These are phyloP conservation scores for Mimosa bimucronata DNA, from an alignment of 306 rosid genomes.

Conservation along the genomic window DNA sequence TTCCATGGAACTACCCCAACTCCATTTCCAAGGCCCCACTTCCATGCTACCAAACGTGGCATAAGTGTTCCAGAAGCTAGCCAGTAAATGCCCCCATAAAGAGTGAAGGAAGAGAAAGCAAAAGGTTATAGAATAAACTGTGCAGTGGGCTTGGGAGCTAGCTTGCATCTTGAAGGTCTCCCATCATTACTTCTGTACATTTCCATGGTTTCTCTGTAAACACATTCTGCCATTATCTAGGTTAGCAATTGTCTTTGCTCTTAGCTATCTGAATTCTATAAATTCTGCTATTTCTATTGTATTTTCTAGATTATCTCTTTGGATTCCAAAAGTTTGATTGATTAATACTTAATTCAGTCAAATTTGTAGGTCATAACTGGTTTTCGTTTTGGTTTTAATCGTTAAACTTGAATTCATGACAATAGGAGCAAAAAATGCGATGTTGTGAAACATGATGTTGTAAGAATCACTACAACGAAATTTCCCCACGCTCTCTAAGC, in stretches of 20 bases:
- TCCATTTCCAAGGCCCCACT: too few relatives aligned
- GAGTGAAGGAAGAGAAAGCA: neutral
- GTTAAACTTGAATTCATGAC: neutral
- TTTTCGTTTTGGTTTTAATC: slow-evolving; percentile 14
- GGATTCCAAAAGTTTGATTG: too few relatives aligned
- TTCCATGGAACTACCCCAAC: too few relatives aligned
- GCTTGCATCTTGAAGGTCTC: neutral
- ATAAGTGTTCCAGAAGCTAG: neutral
- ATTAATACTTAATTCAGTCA: slow-evolving; percentile 8
- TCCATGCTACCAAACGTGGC: too few relatives aligned
- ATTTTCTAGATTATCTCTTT: too few relatives aligned
- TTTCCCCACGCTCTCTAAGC: neutral
- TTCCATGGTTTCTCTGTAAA: neutral
- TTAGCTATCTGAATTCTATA: neutral
- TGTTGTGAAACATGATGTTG: slow-evolving; percentile 1
- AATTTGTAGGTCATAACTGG: too few relatives aligned
- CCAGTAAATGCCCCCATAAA: neutral
- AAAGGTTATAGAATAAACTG: neutral
- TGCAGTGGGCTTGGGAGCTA: neutral
- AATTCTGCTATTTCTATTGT: too few relatives aligned
- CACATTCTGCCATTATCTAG: neutral
- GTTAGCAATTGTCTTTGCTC: too few relatives aligned
- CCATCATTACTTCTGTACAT: neutral
- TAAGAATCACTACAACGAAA: slow-evolving; percentile 18
- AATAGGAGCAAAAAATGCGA: neutral